These are phyloP conservation scores for Phytopythium chamaehyphon DNA, from an alignment of 352 stramenopile species.

Conservation along the genomic window DNA sequence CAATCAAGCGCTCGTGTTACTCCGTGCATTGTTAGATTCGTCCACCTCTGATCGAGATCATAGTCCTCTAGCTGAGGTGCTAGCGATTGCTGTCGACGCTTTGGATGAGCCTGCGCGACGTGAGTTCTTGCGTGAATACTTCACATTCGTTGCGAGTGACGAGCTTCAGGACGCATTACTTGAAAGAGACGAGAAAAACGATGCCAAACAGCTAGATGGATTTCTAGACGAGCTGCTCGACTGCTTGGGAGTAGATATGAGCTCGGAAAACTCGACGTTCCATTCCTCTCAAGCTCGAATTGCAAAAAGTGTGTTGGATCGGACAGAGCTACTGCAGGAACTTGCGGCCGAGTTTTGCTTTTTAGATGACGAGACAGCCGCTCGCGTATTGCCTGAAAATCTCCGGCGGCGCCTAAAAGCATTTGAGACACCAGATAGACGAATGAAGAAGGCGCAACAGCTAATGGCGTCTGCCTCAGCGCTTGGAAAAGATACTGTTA, in stretches of 20 bases:
- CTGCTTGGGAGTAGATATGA: slow-evolving; percentile 15
- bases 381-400: slow-evolving; percentile 14
- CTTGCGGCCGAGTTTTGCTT: slow-evolving; percentile 46
- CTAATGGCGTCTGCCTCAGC: slow-evolving; percentile 19
- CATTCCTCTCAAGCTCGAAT: slow-evolving; percentile 58
- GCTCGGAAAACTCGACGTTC: slow-evolving; percentile 18
- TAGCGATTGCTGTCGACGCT: slow-evolving; percentile 39
- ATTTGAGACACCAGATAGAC: slow-evolving; percentile 42
- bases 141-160: slow-evolving; percentile 36
- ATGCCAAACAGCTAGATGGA: slow-evolving; percentile 46
- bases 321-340: slow-evolving; percentile 55
- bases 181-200: slow-evolving; percentile 47
- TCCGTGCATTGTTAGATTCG: slow-evolving; percentile 31
- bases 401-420: slow-evolving; percentile 22
- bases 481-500: background rate
- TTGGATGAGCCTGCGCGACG: slow-evolving; percentile 36
- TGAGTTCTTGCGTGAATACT: slow-evolving; percentile 53
- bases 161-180: slow-evolving; percentile 54
- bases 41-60: slow-evolving; percentile 33
- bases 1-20: slow-evolving; percentile 30
- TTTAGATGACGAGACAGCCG: slow-evolving; percentile 18
- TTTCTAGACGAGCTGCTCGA: slow-evolving; percentile 52
- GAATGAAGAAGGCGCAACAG: slow-evolving; percentile 38
- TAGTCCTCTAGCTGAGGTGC: slow-evolving; percentile 28
- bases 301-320: slow-evolving; percentile 39